Evolutionary conservation across 176 grass and related monocot genomes (phyloP).

Genomic region (Tuctoria greenei): DNA sequence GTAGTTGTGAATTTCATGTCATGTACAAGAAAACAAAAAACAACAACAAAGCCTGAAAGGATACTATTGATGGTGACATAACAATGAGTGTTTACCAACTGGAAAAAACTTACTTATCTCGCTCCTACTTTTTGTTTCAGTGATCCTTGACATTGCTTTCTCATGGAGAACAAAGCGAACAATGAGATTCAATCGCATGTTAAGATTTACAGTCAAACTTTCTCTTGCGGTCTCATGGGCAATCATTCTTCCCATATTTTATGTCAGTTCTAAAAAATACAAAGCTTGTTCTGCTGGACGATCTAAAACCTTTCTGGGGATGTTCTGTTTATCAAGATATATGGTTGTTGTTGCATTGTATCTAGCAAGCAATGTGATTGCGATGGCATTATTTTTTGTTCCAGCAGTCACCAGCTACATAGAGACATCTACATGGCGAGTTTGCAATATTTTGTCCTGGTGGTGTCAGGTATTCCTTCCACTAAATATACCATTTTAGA

Average conservation of each 20-base stretch:
- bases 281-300: slow-evolving; percentile 66
- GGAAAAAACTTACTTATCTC: slow-evolving; percentile 8
- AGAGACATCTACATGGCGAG: slow-evolving; percentile 71
- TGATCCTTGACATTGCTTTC: slow-evolving; percentile 77
- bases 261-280: slow-evolving; percentile 68
- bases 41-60: not conserved
- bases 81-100: not conserved
- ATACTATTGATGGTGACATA: not conserved
- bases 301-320: slow-evolving; percentile 51
- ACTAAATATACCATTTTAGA: not conserved
- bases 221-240: slow-evolving; percentile 67
- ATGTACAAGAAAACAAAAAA: not conserved
- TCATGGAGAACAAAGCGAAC: slow-evolving; percentile 73
- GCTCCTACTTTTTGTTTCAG: slow-evolving; percentile 48
- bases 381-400: slow-evolving; percentile 90
- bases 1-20: slow-evolving; percentile 29
- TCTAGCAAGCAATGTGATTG: slow-evolving; percentile 73
- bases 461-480: slow-evolving; percentile 68
- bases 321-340: slow-evolving; percentile 82
- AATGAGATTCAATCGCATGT: slow-evolving; percentile 61
- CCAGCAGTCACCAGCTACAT: slow-evolving; percentile 78
- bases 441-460: slow-evolving; percentile 86
- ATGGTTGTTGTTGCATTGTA: slow-evolving; percentile 82
- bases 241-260: slow-evolving; percentile 71
- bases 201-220: slow-evolving; percentile 82